These are phyloP conservation scores for Cryptococcus sp. DNA, from an alignment of 1,284 basidiomycete genomes.

Conservation along the genomic window DNA sequence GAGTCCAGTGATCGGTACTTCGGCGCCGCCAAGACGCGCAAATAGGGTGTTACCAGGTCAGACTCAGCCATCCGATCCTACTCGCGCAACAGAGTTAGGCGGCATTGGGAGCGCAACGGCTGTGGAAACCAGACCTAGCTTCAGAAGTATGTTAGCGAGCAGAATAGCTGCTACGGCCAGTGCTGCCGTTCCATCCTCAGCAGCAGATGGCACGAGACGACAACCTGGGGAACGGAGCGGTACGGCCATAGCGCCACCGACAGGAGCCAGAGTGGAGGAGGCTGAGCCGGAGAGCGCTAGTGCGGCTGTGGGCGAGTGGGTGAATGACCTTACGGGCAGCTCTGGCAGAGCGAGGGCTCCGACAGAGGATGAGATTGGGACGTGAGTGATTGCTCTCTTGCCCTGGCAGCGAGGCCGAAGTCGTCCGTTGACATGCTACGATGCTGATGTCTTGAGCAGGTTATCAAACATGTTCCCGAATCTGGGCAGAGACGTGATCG, in stretches of 20 bases:
- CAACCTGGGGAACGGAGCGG: neutral
- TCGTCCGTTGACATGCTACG: neutral
- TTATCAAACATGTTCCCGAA: slow-evolving; percentile 81
- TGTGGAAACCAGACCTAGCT: slow-evolving; percentile 11
- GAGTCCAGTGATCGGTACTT: slow-evolving; percentile 63
- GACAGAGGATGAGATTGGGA: slow-evolving; percentile 68
- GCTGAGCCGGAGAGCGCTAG: slow-evolving; percentile 35
- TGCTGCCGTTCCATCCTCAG: neutral
- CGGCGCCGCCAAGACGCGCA: slow-evolving; percentile 60
- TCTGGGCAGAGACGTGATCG: slow-evolving; percentile 69
- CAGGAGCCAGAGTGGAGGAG: slow-evolving; percentile 14
- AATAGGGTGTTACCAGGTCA: slow-evolving; percentile 65
- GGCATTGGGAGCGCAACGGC: slow-evolving; percentile 18
- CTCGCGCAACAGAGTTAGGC: neutral
- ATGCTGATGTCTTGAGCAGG: slow-evolving; percentile 45
- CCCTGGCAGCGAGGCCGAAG: neutral
- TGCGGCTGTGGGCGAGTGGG: slow-evolving; percentile 74
- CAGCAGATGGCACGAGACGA: neutral
- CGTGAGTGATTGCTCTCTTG: slow-evolving; percentile 27
- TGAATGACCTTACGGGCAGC: slow-evolving; percentile 72
- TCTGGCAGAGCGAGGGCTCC: slow-evolving; percentile 63
- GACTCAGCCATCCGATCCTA: slow-evolving; percentile 14
- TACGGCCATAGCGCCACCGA: neutral
- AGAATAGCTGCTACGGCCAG: slow-evolving; percentile 2
- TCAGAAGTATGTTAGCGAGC: slow-evolving; percentile 20